phyloP scores from a whole-genome alignment of 1,284 basidiomycete species.

The Sphagnurus paluster region DNA sequence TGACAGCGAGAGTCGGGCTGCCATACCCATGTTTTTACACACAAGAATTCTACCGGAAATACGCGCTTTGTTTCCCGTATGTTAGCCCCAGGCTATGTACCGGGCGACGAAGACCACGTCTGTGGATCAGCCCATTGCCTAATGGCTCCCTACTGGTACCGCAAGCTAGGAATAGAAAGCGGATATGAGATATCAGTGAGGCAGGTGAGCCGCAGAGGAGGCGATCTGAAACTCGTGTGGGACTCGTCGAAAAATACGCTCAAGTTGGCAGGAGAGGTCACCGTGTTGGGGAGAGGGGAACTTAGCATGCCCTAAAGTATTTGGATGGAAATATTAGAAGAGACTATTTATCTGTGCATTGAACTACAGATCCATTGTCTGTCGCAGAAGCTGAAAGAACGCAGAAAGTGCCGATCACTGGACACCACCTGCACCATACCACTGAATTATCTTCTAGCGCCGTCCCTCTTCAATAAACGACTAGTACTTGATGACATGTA shows the following conservation, averaged over 20 bases:
- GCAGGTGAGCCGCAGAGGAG: constrained; percentile 54
- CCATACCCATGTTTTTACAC: constrained; percentile 40
- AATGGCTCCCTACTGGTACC: constrained; percentile 52
- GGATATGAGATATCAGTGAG: constrained; percentile 38
- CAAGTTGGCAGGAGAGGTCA: constrained; percentile 38
- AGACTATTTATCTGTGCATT: too few relatives aligned
- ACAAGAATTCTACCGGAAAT: constrained; percentile 30
- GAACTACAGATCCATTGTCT: too few relatives aligned
- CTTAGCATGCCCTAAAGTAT: constrained; percentile 22
- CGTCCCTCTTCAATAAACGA: too few relatives aligned
- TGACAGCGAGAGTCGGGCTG: constrained; percentile 32
- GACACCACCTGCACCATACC: too few relatives aligned
- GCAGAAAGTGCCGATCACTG: too few relatives aligned
- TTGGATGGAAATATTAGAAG: not conserved
- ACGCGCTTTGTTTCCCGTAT: constrained; percentile 52
- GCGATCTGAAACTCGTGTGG: constrained; percentile 43
- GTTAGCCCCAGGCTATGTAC: constrained; percentile 40
- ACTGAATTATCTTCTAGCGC: too few relatives aligned
- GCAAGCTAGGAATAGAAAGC: constrained; percentile 32
- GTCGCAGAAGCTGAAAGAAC: too few relatives aligned
- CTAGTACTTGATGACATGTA: too few relatives aligned
- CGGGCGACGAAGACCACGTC: constrained; percentile 53
- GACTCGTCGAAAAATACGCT: constrained; percentile 34
- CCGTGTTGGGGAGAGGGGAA: constrained; percentile 35
- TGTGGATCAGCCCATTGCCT: constrained; percentile 59